A percentile compares a stretch with the other conserved stretches of the same genome.
phyloP scores from a whole-genome alignment of 345 rosid species.

The Murraya paniculata region DNA sequence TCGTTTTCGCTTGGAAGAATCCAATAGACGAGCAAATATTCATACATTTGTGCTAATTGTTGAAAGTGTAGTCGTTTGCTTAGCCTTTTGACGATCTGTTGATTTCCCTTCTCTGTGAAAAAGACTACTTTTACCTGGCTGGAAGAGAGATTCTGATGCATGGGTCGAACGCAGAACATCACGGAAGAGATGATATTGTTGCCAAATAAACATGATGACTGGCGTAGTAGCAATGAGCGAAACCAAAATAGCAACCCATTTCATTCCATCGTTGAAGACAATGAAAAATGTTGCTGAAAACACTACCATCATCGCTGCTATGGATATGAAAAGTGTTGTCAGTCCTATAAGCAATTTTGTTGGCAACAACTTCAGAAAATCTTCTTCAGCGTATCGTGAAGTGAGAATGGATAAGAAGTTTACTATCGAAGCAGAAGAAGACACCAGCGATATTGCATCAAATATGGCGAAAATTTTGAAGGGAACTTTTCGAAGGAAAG shows the following conservation, averaged over 20 bases:
- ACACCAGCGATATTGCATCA: background rate
- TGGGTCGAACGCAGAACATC: background rate
- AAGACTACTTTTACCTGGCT: background rate
- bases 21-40: too few species aligned
- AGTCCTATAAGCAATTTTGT: background rate
- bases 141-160: background rate
- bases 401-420: slow-evolving; percentile 11
- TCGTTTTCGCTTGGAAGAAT: too few species aligned
- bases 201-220: background rate
- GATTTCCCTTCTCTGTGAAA: background rate
- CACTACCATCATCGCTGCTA: slow-evolving; percentile 8
- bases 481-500: background rate
- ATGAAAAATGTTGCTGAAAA: background rate
- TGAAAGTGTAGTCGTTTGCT: too few species aligned
- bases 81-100: background rate
- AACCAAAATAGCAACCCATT: background rate
- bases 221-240: background rate
- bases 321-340: background rate
- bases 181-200: background rate
- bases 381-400: background rate
- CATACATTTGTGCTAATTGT: too few species aligned
- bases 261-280: background rate
- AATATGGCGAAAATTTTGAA: slow-evolving; percentile 15
- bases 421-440: background rate
- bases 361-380: slow-evolving; percentile 7